A percentile compares a stretch with the other conserved stretches of the same genome.
These are phyloP conservation scores for Scheffersomyces cryptocercus DNA, from an alignment of 1,139 yeast genomes.

Conservation along the genomic window DNA sequence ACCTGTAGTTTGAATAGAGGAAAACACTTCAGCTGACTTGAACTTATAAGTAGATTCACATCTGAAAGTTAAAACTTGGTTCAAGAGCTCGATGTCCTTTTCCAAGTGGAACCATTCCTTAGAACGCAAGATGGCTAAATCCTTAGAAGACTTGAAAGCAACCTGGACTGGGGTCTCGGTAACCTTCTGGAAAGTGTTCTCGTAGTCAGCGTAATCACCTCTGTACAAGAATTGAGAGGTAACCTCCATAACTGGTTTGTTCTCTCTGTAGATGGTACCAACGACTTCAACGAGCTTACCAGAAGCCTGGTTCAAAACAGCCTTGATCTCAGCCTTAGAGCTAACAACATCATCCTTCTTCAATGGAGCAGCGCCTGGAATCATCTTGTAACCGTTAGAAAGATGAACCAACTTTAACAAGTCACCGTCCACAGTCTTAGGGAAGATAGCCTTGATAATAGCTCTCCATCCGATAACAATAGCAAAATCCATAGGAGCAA, in stretches of 20 bases:
- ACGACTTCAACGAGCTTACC: slow-evolving; percentile 96
- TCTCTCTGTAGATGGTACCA: slow-evolving; percentile 81
- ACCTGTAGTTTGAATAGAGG: slow-evolving; percentile 84
- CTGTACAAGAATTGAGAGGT: slow-evolving; percentile 95
- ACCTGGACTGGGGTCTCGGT: slow-evolving; percentile 88
- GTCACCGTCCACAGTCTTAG: slow-evolving; percentile 94
- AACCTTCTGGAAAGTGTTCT: slow-evolving; percentile 88
- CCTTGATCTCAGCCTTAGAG: slow-evolving; percentile 80
- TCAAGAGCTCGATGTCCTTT: slow-evolving; percentile 66
- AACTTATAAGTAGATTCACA: slow-evolving; percentile 81
- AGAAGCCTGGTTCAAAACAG: slow-evolving; percentile 86
- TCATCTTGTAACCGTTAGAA: slow-evolving; percentile 92
- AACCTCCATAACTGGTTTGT: slow-evolving; percentile 86
- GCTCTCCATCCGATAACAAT: slow-evolving; percentile 99
- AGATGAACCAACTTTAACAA: slow-evolving; percentile 89
- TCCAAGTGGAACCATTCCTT: slow-evolving; percentile 97
- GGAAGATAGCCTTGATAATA: slow-evolving; percentile 95
- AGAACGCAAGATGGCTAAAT: slow-evolving; percentile 88
- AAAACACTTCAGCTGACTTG: slow-evolving; percentile 73
- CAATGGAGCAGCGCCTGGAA: slow-evolving; percentile 89
- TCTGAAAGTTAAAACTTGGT: slow-evolving; percentile 85
- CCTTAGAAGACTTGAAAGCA: slow-evolving; percentile 72
- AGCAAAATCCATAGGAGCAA: slow-evolving; percentile 99
- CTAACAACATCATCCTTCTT: slow-evolving; percentile 85
- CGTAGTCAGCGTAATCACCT: slow-evolving; percentile 84